A percentile compares a stretch with the other conserved stretches of the same genome.
Evolutionary conservation across 192 early-diverging fungal species (phyloP).

Genomic region (Helicostylum pulchrum): DNA sequence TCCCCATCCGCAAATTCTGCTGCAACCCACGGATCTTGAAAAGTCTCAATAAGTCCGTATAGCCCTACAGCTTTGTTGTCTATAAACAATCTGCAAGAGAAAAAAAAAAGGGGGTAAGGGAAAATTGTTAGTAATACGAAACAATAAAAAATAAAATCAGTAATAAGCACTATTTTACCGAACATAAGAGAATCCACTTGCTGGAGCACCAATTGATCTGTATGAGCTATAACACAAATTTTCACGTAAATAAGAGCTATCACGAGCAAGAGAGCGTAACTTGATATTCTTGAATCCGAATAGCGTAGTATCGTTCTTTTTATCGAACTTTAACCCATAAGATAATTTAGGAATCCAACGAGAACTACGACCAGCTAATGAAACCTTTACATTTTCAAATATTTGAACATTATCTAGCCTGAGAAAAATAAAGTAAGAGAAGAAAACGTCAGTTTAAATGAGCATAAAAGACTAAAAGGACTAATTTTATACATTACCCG

Average conservation of each 20-base stretch:
- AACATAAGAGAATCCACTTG: constrained; percentile 4
- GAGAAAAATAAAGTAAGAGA: no score
- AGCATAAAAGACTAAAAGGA: background rate
- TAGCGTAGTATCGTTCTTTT: background rate
- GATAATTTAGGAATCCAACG: constrained; percentile 18
- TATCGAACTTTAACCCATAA: constrained; percentile 9
- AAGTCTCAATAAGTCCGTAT: constrained; percentile 8
- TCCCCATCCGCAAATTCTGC: constrained; percentile 8
- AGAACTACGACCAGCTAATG: constrained; percentile 12
- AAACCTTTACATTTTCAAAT: background rate
- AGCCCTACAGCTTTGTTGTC: constrained; percentile 10
- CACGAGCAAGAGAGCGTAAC: constrained; percentile 12
- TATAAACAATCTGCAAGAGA: constrained; percentile 6
- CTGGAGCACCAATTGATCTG: background rate
- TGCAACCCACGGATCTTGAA: constrained; percentile 4
- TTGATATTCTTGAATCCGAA: constrained; percentile 8
- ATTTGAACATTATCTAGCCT: background rate
- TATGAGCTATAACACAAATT: background rate
- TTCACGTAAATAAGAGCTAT: constrained; percentile 14
- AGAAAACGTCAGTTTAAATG: background rate
- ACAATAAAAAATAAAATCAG: no score
- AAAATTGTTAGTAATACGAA: no score
- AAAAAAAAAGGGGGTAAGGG: constrained; percentile 4
- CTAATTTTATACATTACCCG: background rate
- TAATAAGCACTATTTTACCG: background rate